Evolutionary conservation across 768 basidiomycete species (phyloP).

Genomic region (Rhizopogon vinicolor): DNA sequence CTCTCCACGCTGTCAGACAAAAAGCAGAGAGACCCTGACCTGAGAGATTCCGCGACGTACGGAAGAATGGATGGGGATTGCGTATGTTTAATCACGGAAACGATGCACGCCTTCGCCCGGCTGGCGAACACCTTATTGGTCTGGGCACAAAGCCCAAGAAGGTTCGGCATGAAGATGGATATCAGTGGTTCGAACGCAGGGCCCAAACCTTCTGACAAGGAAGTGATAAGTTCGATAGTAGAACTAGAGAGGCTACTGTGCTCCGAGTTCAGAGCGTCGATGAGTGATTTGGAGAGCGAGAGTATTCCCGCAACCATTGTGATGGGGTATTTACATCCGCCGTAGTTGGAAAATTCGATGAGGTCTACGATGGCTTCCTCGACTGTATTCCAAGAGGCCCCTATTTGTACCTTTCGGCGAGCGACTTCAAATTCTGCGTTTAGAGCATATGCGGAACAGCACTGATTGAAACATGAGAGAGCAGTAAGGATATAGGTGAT

Average conservation of each 20-base stretch:
- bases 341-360: constrained; percentile 43
- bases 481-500: too few species aligned
- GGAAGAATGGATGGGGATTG: constrained; percentile 41
- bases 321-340: constrained; percentile 46
- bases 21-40: constrained; percentile 30
- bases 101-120: constrained; percentile 34
- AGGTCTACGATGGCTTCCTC: constrained; percentile 40
- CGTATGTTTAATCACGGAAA: constrained; percentile 54
- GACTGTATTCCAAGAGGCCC: constrained; percentile 26
- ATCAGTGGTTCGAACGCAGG: constrained; percentile 63
- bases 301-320: constrained; percentile 51
- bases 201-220: constrained; percentile 52
- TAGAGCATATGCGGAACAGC: too few species aligned
- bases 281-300: constrained; percentile 48
- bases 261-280: constrained; percentile 57
- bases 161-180: constrained; percentile 59
- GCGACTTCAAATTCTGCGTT: too few species aligned
- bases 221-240: constrained; percentile 57
- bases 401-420: too few species aligned
- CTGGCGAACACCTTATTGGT: constrained; percentile 76
- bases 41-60: constrained; percentile 61
- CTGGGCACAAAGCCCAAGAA: constrained; percentile 66
- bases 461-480: too few species aligned
- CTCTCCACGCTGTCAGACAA: too few species aligned
- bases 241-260: constrained; percentile 50